Evolutionary conservation across 495 filamentous ascomycete genomes (phyloP).

Genomic region (Parathielavia appendiculata): DNA sequence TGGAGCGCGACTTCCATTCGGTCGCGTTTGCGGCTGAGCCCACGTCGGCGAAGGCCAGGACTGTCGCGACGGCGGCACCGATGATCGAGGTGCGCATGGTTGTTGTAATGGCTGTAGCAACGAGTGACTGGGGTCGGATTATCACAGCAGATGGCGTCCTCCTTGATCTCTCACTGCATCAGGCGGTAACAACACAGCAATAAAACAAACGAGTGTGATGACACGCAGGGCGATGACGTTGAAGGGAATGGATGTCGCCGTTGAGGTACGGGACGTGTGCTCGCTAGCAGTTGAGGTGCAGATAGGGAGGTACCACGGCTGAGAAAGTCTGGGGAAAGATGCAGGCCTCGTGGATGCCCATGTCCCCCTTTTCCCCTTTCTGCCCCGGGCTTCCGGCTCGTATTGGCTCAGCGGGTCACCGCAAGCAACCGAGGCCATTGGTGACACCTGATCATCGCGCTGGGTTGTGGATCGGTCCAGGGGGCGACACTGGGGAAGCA

Average conservation of each 20-base stretch:
- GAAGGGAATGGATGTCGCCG: neutral
- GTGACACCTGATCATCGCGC: too few species aligned
- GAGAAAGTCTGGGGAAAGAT: too few species aligned
- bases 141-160: constrained; percentile 1
- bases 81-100: constrained; percentile 26
- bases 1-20: constrained; percentile 58
- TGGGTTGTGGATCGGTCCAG: too few species aligned
- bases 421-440: too few species aligned
- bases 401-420: too few species aligned
- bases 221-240: neutral
- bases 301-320: too few species aligned
- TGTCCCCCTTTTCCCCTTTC: too few species aligned
- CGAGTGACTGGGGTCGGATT: constrained; percentile 29
- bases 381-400: too few species aligned
- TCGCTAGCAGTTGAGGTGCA: neutral
- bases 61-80: constrained; percentile 20
- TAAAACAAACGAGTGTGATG: constrained; percentile 9
- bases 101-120: neutral
- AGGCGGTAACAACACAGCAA: neutral
- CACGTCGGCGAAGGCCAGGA: constrained; percentile 27
- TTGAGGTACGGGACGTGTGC: neutral
- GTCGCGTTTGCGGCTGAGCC: constrained; percentile 28
- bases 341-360: too few species aligned
- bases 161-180: constrained; percentile 7
- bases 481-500: too few species aligned